A percentile compares a stretch with the other conserved stretches of the same genome.
Conservation (phyloP, 2,329 filamentous ascomycete species). For the Dactylellina leptospora region DNA sequence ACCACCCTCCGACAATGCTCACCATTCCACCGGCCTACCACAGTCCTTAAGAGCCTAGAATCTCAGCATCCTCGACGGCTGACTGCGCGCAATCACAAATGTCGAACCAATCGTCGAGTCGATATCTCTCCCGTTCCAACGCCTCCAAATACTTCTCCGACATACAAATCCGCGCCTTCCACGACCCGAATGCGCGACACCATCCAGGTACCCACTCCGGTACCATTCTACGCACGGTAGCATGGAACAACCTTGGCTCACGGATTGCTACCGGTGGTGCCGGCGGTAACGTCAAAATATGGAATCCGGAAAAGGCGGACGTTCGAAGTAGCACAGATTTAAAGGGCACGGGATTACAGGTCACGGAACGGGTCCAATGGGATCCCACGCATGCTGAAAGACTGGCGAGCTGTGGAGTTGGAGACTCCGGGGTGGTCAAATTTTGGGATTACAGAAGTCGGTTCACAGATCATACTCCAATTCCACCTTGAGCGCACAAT, state of each 20-base stretch:
- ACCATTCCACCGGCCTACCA: not conserved
- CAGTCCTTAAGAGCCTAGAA: not conserved
- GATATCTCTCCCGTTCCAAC: constrained; percentile 47
- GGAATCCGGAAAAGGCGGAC: constrained; percentile 66
- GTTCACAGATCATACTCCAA: constrained; percentile 50
- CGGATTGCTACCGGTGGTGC: constrained; percentile 65
- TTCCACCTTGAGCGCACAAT: not conserved
- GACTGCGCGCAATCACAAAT: constrained; percentile 11
- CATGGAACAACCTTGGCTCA: constrained; percentile 66
- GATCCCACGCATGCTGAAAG: constrained; percentile 65
- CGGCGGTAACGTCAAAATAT: constrained; percentile 64
- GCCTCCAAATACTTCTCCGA: constrained; percentile 51
- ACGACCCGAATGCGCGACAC: constrained; percentile 51
- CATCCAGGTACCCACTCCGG: constrained; percentile 48
- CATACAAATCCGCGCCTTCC: constrained; percentile 50
- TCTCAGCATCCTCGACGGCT: not conserved
- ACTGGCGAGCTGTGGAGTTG: constrained; percentile 62
- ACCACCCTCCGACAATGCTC: not conserved
- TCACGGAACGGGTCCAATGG: constrained; percentile 65
- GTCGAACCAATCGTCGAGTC: constrained; percentile 41
- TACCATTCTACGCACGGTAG: constrained; percentile 61
- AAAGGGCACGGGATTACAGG: constrained; percentile 60
- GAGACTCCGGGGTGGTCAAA: constrained; percentile 61
- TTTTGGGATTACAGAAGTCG: constrained; percentile 67
- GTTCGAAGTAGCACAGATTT: constrained; percentile 66